Conservation (phyloP, 345 rosid species). For the Brassica carinata region DNA sequence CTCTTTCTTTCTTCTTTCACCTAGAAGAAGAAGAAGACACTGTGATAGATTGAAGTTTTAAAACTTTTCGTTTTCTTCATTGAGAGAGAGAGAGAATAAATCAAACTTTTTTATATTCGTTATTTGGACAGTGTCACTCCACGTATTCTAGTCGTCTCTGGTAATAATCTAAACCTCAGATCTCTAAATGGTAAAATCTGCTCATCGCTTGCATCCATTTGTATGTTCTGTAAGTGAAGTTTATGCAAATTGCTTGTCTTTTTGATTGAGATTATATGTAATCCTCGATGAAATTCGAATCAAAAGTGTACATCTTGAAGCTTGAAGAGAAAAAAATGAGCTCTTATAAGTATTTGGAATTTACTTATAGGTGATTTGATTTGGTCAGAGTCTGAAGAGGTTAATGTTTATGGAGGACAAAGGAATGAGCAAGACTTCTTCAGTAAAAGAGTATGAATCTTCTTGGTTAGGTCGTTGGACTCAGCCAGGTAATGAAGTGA, state of each 20-base stretch:
- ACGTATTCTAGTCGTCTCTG: slow-evolving; percentile 31
- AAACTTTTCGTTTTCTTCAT: not conserved
- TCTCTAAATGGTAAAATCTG: not conserved
- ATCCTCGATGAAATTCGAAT: not conserved
- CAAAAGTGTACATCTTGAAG: not conserved
- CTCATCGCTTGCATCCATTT: slow-evolving; percentile 10
- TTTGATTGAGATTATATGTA: not conserved
- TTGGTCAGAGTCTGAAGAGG: not conserved
- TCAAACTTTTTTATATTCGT: not conserved
- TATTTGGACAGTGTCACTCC: slow-evolving; percentile 31
- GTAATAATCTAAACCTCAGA: slow-evolving; percentile 18
- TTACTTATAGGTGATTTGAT: not conserved
- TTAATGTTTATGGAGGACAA: not conserved
- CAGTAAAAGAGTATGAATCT: slow-evolving; percentile 47
- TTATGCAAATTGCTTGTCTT: not conserved
- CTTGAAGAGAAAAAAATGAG: not conserved
- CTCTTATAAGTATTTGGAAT: not conserved
- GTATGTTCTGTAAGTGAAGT: slow-evolving; percentile 11
- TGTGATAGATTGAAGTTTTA: not conserved
- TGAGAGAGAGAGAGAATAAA: not conserved
- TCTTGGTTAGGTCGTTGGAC: slow-evolving; percentile 73
- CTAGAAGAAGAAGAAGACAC: not conserved
- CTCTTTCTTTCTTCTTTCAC: not conserved
- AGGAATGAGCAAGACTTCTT: slow-evolving; percentile 25
- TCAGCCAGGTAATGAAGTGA: slow-evolving; percentile 17